Evolutionary conservation across 2,329 filamentous ascomycete species (phyloP).

Genomic region (Blastomyces percursus): DNA sequence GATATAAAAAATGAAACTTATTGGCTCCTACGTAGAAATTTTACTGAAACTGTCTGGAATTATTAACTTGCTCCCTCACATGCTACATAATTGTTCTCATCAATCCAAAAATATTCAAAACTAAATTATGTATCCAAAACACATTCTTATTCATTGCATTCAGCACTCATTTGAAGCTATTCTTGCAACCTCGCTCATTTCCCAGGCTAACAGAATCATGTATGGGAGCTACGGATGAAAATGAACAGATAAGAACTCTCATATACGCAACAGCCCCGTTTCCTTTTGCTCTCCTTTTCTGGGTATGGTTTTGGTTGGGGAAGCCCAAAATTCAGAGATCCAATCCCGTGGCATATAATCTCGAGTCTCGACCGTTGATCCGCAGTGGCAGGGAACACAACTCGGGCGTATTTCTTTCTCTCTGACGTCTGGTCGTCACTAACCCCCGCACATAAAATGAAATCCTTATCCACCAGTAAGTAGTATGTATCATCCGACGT

Average conservation of each 20-base stretch:
- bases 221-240: no score
- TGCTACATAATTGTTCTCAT: background rate
- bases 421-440: background rate
- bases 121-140: background rate
- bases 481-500: background rate
- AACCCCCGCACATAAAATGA: background rate
- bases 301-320: background rate
- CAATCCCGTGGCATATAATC: background rate
- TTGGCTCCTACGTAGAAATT: background rate
- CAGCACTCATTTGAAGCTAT: background rate
- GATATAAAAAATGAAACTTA: background rate
- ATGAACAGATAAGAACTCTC: no score
- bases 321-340: background rate
- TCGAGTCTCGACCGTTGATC: background rate
- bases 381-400: background rate
- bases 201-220: no score
- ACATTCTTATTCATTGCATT: background rate
- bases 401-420: background rate
- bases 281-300: background rate
- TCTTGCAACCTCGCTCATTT: background rate
- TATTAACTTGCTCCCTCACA: background rate
- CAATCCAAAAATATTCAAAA: background rate
- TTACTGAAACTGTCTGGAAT: background rate
- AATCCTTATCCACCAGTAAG: background rate
- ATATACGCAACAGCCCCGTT: background rate